Conservation (phyloP, 768 basidiomycete genomes). For the Amylocystis lapponica region DNA sequence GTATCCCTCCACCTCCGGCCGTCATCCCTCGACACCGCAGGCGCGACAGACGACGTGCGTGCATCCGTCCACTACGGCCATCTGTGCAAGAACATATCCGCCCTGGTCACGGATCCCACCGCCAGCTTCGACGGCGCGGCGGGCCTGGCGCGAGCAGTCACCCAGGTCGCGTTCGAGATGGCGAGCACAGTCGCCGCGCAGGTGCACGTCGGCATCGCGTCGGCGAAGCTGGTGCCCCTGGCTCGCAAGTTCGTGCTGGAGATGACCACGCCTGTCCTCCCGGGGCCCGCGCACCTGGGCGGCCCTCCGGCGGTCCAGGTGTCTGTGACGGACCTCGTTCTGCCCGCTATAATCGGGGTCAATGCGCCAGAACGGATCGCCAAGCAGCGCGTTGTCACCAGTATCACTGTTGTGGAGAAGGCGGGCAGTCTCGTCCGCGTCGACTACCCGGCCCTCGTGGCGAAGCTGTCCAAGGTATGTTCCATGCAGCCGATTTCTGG, state of each 20-base stretch:
- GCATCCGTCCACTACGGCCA: constrained; percentile 64
- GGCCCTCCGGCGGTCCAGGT: constrained; percentile 23
- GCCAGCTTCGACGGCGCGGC: constrained; percentile 24
- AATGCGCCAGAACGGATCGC: constrained; percentile 62
- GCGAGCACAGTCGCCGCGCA: constrained; percentile 31
- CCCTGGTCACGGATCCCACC: constrained; percentile 18
- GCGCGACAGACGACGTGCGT: constrained; percentile 42
- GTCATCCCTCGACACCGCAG: constrained; percentile 39
- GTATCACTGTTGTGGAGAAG: constrained; percentile 40
- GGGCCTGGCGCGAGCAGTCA: constrained; percentile 32
- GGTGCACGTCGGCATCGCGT: constrained; percentile 29
- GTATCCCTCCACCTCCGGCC: constrained; percentile 38
- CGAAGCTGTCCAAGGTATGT: constrained; percentile 24
- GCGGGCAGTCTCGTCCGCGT: constrained; percentile 18
- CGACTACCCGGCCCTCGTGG: constrained; percentile 34
- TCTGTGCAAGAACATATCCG: constrained; percentile 44
- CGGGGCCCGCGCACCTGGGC: not conserved
- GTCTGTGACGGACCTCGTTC: constrained; percentile 39
- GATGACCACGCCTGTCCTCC: constrained; percentile 18
- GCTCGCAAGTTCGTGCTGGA: constrained; percentile 40
- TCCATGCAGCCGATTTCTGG: not conserved
- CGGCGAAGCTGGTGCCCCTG: constrained; percentile 49
- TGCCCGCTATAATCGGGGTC: constrained; percentile 62
- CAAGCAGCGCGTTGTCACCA: constrained; percentile 57
- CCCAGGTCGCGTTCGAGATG: constrained; percentile 31